Evolutionary conservation across 176 grass and related monocot species (phyloP).

Genomic region (Carex myosuroides): DNA sequence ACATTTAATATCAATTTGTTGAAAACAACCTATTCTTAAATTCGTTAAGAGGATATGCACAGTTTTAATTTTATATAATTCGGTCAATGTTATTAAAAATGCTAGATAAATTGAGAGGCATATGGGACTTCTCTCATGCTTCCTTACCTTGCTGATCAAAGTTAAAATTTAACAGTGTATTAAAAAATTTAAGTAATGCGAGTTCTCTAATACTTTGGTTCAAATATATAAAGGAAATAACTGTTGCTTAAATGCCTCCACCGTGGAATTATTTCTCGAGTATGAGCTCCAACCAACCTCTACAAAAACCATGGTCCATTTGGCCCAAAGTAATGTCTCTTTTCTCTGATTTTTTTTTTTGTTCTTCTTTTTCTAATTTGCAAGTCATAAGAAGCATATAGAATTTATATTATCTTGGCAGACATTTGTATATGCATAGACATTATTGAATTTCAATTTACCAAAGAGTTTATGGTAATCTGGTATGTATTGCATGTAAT

Average conservation of each 20-base stretch:
- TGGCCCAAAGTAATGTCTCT: conserved; percentile 55
- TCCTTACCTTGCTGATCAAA: not conserved
- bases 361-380: not conserved
- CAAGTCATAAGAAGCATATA: not conserved
- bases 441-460: not conserved
- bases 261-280: conserved; percentile 54
- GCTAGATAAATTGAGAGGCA: not conserved
- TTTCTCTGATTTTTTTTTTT: not conserved
- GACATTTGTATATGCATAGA: not conserved
- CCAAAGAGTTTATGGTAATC: not conserved
- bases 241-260: conserved; percentile 72
- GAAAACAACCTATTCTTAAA: not conserved
- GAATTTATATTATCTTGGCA: not conserved
- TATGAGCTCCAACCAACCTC: conserved; percentile 74
- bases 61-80: not conserved
- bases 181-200: not conserved
- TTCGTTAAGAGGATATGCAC: not conserved
- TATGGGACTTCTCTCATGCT: not conserved
- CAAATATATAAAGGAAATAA: conserved; percentile 31
- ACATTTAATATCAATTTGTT: not conserved
- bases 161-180: not conserved
- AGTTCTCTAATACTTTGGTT: not conserved
- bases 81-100: not conserved
- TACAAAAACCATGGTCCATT: conserved; percentile 63
- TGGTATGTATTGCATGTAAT: not conserved